Evolutionary conservation across 345 rosid genomes (phyloP), one percentile per base, ranked within the genome.

Genomic region (Adansonia digitata): DNA sequence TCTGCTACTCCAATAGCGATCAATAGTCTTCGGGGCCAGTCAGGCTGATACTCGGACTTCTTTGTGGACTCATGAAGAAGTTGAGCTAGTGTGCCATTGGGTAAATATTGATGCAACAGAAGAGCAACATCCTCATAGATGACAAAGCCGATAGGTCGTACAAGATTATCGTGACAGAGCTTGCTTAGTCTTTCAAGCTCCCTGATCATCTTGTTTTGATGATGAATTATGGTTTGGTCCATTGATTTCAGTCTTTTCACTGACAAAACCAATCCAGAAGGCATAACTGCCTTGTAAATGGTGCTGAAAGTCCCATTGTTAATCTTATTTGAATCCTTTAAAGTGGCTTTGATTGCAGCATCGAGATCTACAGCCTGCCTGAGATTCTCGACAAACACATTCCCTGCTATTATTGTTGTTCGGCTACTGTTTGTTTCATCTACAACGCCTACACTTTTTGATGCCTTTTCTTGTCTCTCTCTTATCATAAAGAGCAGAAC

Each of bases 171-270:
- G 67, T 94, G 98, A 69, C 88, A 88, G 20, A 94, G 94, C 77
- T 89, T 92, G 87, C 98, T 91, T 55, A 94, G 89, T 81, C 94
- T 90, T 74, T 94, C 98, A 4, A 94, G 97, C 87, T 94, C 98
- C 62, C 97, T 82, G 72, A 94, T 88, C 97, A 94, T 94, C 87
- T 91, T 92, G 89, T 73, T 90, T 79, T 91, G 98, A 73, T 94
- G 98, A 73, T 89, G 88, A 67, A 91, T 81, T 73, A 94, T 86
- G 26, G 98, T 86, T 72, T 91, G 83, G 77, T 94, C 98, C 89
- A 94, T 88, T 24, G 97, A 91, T 82, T 86, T 92, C 69, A 94
- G 87, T 67, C 87, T 91, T 87, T 90, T 89, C 72, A 90, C 97
- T 0, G 94, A 85, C 37, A 94, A 56, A 67, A 88, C 46, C 89